Percentiles rank a stretch among this genome's conserved stretches.
These are phyloP conservation scores for Colletotrichum paranaense DNA, from an alignment of 2,329 filamentous ascomycete genomes.

Conservation along the genomic window DNA sequence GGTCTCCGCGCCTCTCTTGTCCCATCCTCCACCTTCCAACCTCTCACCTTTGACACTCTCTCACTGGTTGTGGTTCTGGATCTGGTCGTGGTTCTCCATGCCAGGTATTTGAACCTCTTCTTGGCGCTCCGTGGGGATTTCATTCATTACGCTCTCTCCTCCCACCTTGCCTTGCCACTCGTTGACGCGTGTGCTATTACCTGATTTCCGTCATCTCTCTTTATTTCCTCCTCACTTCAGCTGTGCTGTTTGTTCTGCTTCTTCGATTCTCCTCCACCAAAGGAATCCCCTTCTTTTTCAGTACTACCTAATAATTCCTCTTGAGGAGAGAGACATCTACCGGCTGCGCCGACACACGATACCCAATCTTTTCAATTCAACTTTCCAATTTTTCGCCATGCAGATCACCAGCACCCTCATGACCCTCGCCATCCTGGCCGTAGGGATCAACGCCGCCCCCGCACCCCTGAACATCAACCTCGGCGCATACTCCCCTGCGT, in stretches of 20 bases:
- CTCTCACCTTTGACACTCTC: not conserved
- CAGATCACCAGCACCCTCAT: slow-evolving; percentile 31
- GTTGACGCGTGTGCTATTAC: slow-evolving; percentile 22
- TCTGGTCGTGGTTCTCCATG: not conserved
- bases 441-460: slow-evolving; percentile 43
- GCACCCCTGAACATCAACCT: slow-evolving; percentile 48
- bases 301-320: slow-evolving; percentile 22
- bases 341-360: slow-evolving; percentile 31
- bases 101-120: slow-evolving; percentile 18
- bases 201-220: not conserved
- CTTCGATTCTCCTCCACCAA: slow-evolving; percentile 13
- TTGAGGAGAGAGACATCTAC: slow-evolving; percentile 1
- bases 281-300: not conserved
- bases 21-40: slow-evolving; percentile 1
- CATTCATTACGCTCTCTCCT: slow-evolving; percentile 26
- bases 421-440: slow-evolving; percentile 41
- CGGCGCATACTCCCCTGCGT: slow-evolving; percentile 47
- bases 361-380: not conserved
- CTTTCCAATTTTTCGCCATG: slow-evolving; percentile 8
- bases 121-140: slow-evolving; percentile 20
- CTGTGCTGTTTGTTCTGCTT: slow-evolving; percentile 27
- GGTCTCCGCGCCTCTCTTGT: not conserved
- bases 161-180: slow-evolving; percentile 24
- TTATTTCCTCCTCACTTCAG: slow-evolving; percentile 16
- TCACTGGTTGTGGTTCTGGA: not conserved